These are phyloP conservation scores for Salix caprea DNA, from an alignment of 345 rosid genomes.

Conservation along the genomic window DNA sequence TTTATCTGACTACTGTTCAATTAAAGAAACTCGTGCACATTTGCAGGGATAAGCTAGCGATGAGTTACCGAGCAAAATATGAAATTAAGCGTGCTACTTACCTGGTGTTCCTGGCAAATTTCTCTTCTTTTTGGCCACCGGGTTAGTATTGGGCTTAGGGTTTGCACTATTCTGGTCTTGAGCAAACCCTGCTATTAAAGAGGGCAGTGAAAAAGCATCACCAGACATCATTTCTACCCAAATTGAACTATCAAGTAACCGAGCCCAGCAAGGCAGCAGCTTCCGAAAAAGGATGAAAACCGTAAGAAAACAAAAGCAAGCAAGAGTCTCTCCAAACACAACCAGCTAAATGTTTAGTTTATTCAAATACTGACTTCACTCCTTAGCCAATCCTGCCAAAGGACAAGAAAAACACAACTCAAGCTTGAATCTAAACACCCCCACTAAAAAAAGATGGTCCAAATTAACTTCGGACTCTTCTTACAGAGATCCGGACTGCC, in stretches of 20 bases:
- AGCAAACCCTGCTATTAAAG: constrained; percentile 48
- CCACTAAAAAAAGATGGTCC: constrained; percentile 18
- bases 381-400: constrained; percentile 51
- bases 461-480: constrained; percentile 42
- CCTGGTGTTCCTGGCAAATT: constrained; percentile 97
- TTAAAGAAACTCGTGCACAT: background rate
- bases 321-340: constrained; percentile 46
- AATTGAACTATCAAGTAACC: background rate
- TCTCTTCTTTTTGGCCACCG: constrained; percentile 66
- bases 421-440: constrained; percentile 37
- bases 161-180: constrained; percentile 45
- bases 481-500: constrained; percentile 40
- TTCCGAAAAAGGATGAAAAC: constrained; percentile 34
- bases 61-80: no score
- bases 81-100: constrained; percentile 5
- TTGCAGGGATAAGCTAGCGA: background rate
- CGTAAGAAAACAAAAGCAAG: constrained; percentile 38
- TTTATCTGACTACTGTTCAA: background rate
- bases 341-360: constrained; percentile 45
- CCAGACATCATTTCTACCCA: constrained; percentile 52
- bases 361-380: constrained; percentile 37
- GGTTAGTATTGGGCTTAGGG: constrained; percentile 56
- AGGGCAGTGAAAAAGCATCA: constrained; percentile 49
- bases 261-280: constrained; percentile 34
- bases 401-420: constrained; percentile 54